A percentile compares a stretch with the other conserved stretches of the same genome.
Conservation (phyloP, 148 eudicot genomes). For the Cornus controversa region DNA sequence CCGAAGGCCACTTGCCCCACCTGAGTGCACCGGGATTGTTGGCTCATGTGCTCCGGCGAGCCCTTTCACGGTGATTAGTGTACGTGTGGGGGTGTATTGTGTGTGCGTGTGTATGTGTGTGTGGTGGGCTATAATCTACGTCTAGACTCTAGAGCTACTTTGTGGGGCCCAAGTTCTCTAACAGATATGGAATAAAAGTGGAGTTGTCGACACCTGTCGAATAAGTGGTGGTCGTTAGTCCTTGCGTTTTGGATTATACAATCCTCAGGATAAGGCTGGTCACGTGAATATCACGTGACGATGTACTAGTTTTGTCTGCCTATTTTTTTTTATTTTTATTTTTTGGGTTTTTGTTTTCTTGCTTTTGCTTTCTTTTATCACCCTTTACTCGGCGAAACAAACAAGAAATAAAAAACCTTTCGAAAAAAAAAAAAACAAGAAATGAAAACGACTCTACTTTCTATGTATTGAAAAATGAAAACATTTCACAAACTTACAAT, state of each 20-base stretch:
- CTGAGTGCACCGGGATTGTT: slow-evolving; percentile 71
- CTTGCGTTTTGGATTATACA: neutral
- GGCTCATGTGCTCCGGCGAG: slow-evolving; percentile 54
- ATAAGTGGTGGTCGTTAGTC: slow-evolving; percentile 14
- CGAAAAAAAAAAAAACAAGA: neutral
- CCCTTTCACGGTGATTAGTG: slow-evolving; percentile 42
- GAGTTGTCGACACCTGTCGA: slow-evolving; percentile 25
- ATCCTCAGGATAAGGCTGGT: slow-evolving; percentile 7
- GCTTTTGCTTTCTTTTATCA: neutral
- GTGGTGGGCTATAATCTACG: too few species aligned
- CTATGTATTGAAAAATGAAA: too few species aligned
- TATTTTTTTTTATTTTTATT: neutral
- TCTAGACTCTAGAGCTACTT: too few species aligned
- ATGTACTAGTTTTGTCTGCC: neutral
- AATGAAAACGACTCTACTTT: too few species aligned
- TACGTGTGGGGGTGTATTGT: neutral
- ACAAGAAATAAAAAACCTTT: neutral
- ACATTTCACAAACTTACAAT: too few species aligned
- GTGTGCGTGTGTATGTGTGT: neutral
- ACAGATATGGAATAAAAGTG: slow-evolving; percentile 10
- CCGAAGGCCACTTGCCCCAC: slow-evolving; percentile 93
- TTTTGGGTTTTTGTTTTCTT: neutral
- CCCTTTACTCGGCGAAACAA: neutral
- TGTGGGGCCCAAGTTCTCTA: neutral
- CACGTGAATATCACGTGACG: slow-evolving; percentile 26